Conservation (phyloP, 2,329 filamentous ascomycete genomes). For the Nigrospora osmanthi region DNA sequence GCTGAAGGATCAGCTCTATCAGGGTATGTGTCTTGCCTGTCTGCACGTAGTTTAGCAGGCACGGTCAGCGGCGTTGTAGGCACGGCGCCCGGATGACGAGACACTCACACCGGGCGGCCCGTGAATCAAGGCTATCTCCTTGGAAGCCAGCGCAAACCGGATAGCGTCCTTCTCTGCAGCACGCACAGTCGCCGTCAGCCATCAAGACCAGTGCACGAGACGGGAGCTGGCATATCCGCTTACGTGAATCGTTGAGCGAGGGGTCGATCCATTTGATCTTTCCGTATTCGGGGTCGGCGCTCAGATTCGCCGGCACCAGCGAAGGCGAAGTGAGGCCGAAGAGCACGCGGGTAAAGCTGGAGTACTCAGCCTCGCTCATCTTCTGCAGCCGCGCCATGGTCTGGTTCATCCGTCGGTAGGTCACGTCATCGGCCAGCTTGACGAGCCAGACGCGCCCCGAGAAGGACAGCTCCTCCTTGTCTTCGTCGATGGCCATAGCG, state of each 20-base stretch:
- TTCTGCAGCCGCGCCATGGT: slow-evolving; percentile 52
- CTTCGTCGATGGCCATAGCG: slow-evolving; percentile 63
- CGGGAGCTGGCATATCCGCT: neutral
- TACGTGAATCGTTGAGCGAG: slow-evolving; percentile 51
- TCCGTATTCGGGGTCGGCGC: slow-evolving; percentile 30
- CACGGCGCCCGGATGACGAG: no score
- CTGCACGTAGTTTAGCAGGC: slow-evolving; percentile 20
- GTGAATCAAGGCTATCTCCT: slow-evolving; percentile 83
- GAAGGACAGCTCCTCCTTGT: slow-evolving; percentile 37
- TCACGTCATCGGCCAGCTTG: slow-evolving; percentile 62
- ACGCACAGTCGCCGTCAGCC: neutral
- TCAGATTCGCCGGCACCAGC: slow-evolving; percentile 33
- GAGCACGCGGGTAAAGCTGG: slow-evolving; percentile 51
- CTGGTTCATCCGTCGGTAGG: slow-evolving; percentile 56
- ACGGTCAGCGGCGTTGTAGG: neutral
- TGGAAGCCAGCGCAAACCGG: slow-evolving; percentile 74
- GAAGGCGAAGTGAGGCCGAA: slow-evolving; percentile 52
- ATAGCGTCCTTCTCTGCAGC: slow-evolving; percentile 52
- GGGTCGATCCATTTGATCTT: slow-evolving; percentile 53
- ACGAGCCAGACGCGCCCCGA: slow-evolving; percentile 52
- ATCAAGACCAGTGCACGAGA: neutral
- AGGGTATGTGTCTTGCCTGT: slow-evolving; percentile 97
- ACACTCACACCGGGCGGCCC: slow-evolving; percentile 69
- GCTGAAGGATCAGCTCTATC: slow-evolving; percentile 89
- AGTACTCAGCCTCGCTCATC: slow-evolving; percentile 51